These are phyloP conservation scores for Sequoia sempervirens DNA, from an alignment of 75 land plant species.

Conservation along the genomic window DNA sequence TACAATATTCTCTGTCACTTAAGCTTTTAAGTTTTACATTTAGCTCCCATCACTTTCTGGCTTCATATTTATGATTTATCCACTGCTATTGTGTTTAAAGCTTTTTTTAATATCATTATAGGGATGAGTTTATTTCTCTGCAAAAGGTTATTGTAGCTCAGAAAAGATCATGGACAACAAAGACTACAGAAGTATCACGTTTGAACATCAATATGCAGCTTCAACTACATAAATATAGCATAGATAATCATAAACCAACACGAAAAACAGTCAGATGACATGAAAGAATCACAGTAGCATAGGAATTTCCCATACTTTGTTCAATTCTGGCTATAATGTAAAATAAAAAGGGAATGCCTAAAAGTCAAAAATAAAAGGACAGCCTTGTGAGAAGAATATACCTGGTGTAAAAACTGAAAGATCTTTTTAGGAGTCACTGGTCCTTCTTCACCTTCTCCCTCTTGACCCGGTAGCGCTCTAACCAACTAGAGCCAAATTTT, in stretches of 20 bases:
- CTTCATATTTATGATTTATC: neutral
- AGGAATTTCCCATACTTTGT: neutral
- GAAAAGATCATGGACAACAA: neutral
- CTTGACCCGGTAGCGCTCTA: conserved; percentile 60
- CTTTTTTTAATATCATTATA: neutral
- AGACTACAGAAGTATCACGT: neutral
- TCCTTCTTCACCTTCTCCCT: conserved; percentile 69
- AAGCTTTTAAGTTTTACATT: neutral
- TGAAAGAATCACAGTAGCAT: neutral
- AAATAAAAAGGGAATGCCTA: neutral
- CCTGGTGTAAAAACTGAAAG: conserved; percentile 89
- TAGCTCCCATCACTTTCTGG: neutral
- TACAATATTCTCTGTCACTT: neutral
- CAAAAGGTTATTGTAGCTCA: neutral
- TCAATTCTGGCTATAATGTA: neutral
- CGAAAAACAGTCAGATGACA: neutral
- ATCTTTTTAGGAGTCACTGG: conserved; percentile 81
- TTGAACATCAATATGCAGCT: neutral
- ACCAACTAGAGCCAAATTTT: conserved; percentile 44
- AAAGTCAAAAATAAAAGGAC: conserved; percentile 1
- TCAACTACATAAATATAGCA: neutral
- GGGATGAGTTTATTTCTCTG: neutral
- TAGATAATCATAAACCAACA: neutral
- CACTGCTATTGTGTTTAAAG: neutral
- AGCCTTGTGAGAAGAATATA: conserved; percentile 13